Evolutionary conservation across 306 rosid genomes (phyloP), one percentile per base, ranked within the genome.

Genomic region (Acmispon strigosus): DNA sequence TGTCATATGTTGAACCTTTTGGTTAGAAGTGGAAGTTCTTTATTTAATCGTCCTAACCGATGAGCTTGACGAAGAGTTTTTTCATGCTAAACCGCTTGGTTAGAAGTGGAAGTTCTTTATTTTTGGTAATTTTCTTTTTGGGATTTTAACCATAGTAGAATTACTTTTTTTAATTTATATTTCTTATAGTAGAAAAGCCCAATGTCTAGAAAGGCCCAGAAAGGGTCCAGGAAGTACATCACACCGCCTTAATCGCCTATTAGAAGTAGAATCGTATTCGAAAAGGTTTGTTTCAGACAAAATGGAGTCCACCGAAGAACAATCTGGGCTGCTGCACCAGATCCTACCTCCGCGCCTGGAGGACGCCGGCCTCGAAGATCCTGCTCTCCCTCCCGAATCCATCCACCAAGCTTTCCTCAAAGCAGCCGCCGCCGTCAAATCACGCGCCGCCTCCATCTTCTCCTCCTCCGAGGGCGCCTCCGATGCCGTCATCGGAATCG

Each of bases 301-400:
- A 12, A 91, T 87, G 94, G 86, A 85, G 78, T 45, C 85, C 11
- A 54, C 74, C 1, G 51, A 76, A 7, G 84, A 82, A 17, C 67
- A 80, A 57, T 34, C 71, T 1, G 80, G 76, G 2, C 32, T 85
- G 2, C 81, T 87, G 19, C 81, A 86, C 52, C 80, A 61, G 51
- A 83, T 94, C 75, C 42, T 78, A 22, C 97, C 97, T 16, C 99
- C 96, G 0, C 92, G 95, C 5, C 78, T 91, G 4, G 90, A 91
- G 80, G 97, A 91, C 56, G 97, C 99, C 0, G 96, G 92, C 45
- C 99, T 94, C 61, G 96, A 91, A 75, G 91, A 94, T 62, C 86
- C 91, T 12, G 95, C 97, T 2, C 96, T 89, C 2, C 91, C 95
- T 0, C 91, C 90, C 2, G 90, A 89, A 29, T 86, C 89, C 11